phyloP scores from a whole-genome alignment of 2,329 filamentous ascomycete species.

The Apiospora kogelbergensis region DNA sequence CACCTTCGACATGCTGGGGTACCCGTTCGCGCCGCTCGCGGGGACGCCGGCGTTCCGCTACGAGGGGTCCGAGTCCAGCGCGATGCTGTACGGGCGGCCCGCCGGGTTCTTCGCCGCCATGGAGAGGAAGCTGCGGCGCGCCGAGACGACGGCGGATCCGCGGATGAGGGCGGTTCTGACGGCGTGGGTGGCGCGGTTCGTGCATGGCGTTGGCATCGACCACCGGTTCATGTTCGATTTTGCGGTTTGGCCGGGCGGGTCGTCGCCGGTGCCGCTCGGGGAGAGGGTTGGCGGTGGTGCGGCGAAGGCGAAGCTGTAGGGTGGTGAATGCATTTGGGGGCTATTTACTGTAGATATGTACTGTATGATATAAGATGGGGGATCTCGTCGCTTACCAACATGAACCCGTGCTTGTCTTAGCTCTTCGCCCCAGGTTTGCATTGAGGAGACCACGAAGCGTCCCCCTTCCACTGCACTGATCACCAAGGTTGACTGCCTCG shows the following conservation, averaged over 20 bases:
- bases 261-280: background rate
- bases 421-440: no score
- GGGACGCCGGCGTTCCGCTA: conserved; percentile 11
- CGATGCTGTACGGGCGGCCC: conserved; percentile 11
- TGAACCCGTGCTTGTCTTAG: no score
- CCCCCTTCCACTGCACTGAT: no score
- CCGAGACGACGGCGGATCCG: background rate
- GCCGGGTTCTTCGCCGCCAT: conserved; percentile 11
- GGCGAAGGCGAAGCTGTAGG: background rate
- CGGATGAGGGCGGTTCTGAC: conserved; percentile 5
- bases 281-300: background rate
- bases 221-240: conserved; percentile 17
- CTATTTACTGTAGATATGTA: no score
- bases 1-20: conserved; percentile 13
- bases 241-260: conserved; percentile 12
- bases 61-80: conserved; percentile 14
- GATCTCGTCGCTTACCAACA: no score
- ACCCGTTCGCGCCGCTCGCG: conserved; percentile 12
- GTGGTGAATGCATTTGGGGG: background rate
- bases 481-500: no score
- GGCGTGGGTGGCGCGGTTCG: conserved; percentile 11
- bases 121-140: background rate
- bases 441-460: no score
- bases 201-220: conserved; percentile 13
- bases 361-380: background rate